Evolutionary conservation across 2,329 filamentous ascomycete species (phyloP), one percentile per base, ranked within the genome.

Genomic region (Leptographium lundbergii): DNA sequence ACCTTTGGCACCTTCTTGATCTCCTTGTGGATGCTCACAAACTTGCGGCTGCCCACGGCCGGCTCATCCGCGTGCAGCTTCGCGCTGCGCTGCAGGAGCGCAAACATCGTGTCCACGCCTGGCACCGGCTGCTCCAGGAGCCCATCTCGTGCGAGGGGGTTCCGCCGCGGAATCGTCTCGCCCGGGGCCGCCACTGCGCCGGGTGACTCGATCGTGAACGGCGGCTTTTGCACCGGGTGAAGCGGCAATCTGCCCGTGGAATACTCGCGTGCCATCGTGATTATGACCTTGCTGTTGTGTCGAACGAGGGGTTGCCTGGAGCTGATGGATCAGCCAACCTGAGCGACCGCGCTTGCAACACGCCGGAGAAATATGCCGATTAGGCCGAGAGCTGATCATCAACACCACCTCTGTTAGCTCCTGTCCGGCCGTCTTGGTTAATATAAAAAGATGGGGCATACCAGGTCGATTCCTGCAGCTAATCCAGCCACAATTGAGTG

Each of bases 1-100:
- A 89, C 79, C 81, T 95, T 96, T 79, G 91, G 87, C 65, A 96
- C 77, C 80, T 90, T 94, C 77, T 92, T 95, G 66, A 81, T 86
- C 77, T 96, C 91, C 67, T 82, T 82, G 73, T 95, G 90, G 54
- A 86, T 83, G 72, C 86, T 79, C 72, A 96, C 72, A 60, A 95
- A 79, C 70, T 81, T 86, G 63, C 91, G 85, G 67, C 79, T 80
- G 65, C 88, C 91, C 62, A 89, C 77, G 61, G 84, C 85, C 61
- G 81, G 78, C 67, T 84, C 79, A 67, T 84, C 80, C 61, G 80
- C 79, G 68, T 82, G 85, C 61, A 80, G 72, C 58, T 76, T 77
- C 51, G 87, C 86, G 65, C 85, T 85, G 66, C 84, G 81, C 68
- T 81, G 81, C 67, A 95, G 77, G 64, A 95, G 81, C 67, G 95